Base-by-base conservation (phyloP, 345 rosid genomes). In the Hirschfeldia incana region DNA sequence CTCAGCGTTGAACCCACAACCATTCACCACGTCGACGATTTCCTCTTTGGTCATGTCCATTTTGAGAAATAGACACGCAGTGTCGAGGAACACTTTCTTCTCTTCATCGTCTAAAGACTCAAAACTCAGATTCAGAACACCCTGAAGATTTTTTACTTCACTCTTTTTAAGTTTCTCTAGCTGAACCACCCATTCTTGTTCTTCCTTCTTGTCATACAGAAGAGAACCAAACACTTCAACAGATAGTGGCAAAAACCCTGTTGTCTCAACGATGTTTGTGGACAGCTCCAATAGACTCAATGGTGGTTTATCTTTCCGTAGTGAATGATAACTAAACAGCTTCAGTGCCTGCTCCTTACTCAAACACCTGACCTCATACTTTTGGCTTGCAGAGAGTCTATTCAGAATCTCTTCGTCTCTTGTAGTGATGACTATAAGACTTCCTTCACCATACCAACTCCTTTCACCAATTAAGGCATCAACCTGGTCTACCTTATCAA, bases 201-300 rank as follows among this genome's bases (percentile, higher is more conserved):
- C 28, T 74, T 74, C 85, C 84, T 78, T 85, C 82, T 78, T 86
- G 79, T 83, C 85, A 44, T 61, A 80, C 79, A 93, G 75, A 42
- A 74, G 84, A 7, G 91, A 84, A 12, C 94, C 98, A 80, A 91
- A 86, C 1, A 91, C 97, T 83, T 91, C 88, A 16, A 93, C 0
- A 4, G 93, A 91, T 74, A 93, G 80, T 2, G 94, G 98, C 6
- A 91, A 74, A 1, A 46, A 15, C 8, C 91, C 92, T 0, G 90
- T 67, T 5, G 78, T 81, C 28, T 53, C 8, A 27, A 91, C 86
- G 60, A 90, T 82, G 62, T 86, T 12, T 64, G 81, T 17, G 3
- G 97, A 80, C 29, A 84, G 34, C 0, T 63, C 57, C 10, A 73
- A 6, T 6, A 84, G 75, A 13, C 57, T 74, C 0, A 75, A 15